Conservation (phyloP, 345 rosid species). For the Brassica rapa region DNA sequence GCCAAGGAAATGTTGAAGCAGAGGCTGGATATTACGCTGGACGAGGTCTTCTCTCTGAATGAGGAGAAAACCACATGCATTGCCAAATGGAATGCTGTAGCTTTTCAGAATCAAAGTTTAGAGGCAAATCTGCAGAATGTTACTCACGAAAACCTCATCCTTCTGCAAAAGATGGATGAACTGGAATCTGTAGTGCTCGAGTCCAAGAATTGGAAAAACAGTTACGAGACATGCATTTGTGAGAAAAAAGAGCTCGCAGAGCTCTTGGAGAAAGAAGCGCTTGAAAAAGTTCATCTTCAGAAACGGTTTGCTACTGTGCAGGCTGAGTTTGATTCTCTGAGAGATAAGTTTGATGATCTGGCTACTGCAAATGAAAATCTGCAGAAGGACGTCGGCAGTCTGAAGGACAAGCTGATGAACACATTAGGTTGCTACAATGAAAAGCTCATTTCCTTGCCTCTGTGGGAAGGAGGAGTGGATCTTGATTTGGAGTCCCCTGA, state of each 20-base stretch:
- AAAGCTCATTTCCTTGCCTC: constrained; percentile 42
- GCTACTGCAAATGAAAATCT: constrained; percentile 51
- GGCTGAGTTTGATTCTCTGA: constrained; percentile 55
- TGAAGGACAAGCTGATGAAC: constrained; percentile 51
- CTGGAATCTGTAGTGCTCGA: constrained; percentile 63
- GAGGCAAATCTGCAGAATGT: constrained; percentile 55
- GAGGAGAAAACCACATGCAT: constrained; percentile 58
- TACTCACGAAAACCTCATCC: constrained; percentile 60
- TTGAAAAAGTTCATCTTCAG: constrained; percentile 57
- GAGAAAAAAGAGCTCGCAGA: constrained; percentile 67
- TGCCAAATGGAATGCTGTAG: constrained; percentile 62
- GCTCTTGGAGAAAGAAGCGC: constrained; percentile 58
- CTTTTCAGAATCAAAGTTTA: constrained; percentile 57
- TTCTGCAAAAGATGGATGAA: constrained; percentile 66
- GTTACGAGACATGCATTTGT: constrained; percentile 54
- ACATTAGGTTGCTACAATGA: constrained; percentile 50
- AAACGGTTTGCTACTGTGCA: constrained; percentile 48
- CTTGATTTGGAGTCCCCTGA: constrained; percentile 51
- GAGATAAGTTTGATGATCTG: constrained; percentile 50
- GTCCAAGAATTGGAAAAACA: constrained; percentile 51
- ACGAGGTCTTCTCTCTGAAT: constrained; percentile 64
- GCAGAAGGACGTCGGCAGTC: constrained; percentile 45
- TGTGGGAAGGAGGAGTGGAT: constrained; percentile 37
- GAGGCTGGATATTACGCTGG: constrained; percentile 65
- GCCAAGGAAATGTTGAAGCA: constrained; percentile 62